phyloP scores from a whole-genome alignment of 2,329 filamentous ascomycete genomes.

The Zasmidium citrigriseum region DNA sequence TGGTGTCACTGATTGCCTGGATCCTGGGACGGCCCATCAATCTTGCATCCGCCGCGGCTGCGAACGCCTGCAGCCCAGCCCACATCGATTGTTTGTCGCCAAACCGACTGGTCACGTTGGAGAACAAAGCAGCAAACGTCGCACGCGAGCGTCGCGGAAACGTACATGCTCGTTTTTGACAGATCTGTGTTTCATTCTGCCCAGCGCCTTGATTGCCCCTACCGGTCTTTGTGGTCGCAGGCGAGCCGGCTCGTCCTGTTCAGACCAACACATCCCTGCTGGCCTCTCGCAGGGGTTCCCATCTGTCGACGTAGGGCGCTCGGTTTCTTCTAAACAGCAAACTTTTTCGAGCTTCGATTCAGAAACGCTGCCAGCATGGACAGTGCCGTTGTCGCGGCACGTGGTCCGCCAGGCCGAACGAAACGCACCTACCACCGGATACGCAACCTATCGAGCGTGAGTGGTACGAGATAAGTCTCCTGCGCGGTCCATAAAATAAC shows the following conservation, averaged over 20 bases:
- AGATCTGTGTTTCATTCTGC: background rate
- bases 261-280: background rate
- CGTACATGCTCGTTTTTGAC: background rate
- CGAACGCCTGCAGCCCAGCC: constrained; percentile 4
- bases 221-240: background rate
- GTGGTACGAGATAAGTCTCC: background rate
- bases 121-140: background rate
- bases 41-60: constrained; percentile 6
- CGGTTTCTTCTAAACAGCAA: background rate
- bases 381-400: background rate
- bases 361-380: background rate
- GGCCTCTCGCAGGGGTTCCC: background rate
- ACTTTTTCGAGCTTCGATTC: background rate
- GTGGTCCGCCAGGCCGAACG: background rate
- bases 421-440: background rate
- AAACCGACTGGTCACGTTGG: background rate
- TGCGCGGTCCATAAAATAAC: background rate
- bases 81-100: constrained; percentile 1
- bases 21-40: constrained; percentile 1
- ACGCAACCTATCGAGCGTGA: background rate
- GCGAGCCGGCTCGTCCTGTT: background rate
- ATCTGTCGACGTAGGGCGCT: background rate
- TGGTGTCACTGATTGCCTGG: constrained; percentile 4
- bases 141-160: background rate
- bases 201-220: background rate